Base-by-base conservation (phyloP, 306 rosid genomes). In the Cucurbita pepo region DNA sequence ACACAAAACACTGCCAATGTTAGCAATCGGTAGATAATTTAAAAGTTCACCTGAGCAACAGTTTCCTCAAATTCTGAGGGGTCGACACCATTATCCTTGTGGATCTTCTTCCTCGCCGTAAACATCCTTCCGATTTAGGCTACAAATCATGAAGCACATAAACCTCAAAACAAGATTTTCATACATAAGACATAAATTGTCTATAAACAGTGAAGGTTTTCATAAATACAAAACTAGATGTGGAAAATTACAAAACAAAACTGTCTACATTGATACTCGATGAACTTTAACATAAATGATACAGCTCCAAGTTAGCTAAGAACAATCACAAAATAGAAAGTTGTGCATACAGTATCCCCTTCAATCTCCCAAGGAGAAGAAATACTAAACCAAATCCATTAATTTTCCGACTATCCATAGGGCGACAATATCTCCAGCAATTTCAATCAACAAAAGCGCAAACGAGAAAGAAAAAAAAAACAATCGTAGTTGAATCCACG, bases 31-130 rank as follows among this genome's bases (percentile, higher is more conserved):
- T 3, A 7, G 18, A 59, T 16, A 69, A 30, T 2, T 25, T 34
- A 69, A 34, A 9, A 14, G 10, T 71, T 75, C 40, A 88, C 97
- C 88, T 91, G 96, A 22, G 89, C 92, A 74, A 91, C 96, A 11
- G 83, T 40, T 76, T 85, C 96, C 83, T 91, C 90, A 56, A 82
- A 84, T 51, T 84, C 90, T 2, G 86, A 76, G 43, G 88, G 86
- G 40, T 84, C 88, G 1, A 50, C 86, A 74, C 72, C 82, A 71
- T 86, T 84, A 30, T 84, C 90, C 36, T 86, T 86, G 60, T 75
- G 84, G 83, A 73, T 73, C 66, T 73, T 73, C 76, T 73, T 73
- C 55, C 66, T 73, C 8, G 66, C 74, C 58, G 74, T 50, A 22
- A 50, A 69, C 74, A 69, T 69, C 59, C 37, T 67, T 36, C 13